These are phyloP conservation scores for Dioszegia crocea DNA, from an alignment of 768 basidiomycete genomes.

Conservation along the genomic window DNA sequence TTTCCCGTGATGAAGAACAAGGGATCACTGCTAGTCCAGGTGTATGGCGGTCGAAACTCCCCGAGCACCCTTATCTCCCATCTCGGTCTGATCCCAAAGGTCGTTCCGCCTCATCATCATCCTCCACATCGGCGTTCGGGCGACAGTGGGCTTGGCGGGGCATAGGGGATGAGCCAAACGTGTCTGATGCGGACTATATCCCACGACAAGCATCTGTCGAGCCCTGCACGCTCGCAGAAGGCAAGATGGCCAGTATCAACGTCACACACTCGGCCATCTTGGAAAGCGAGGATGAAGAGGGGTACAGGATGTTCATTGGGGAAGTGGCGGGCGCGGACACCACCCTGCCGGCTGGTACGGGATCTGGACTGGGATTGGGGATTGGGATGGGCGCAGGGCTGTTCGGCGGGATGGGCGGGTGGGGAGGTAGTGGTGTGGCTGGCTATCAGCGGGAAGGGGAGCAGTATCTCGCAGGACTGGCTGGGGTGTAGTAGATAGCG, in stretches of 20 bases:
- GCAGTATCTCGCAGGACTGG: neutral
- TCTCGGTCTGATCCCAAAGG: neutral
- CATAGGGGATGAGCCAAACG: too few species aligned
- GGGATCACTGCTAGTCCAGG: neutral
- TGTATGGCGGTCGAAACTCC: conserved; percentile 4
- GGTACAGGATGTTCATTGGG: conserved; percentile 40
- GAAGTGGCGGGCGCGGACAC: conserved; percentile 24
- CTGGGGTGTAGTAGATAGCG: neutral
- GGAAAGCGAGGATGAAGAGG: conserved; percentile 39
- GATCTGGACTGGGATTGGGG: conserved; percentile 11
- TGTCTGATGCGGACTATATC: neutral
- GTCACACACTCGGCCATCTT: conserved; percentile 40
- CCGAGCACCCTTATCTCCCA: conserved; percentile 5
- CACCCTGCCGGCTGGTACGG: neutral
- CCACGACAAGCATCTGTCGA: neutral
- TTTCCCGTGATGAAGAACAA: neutral
- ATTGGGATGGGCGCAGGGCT: conserved; percentile 9
- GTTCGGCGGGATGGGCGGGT: conserved; percentile 3
- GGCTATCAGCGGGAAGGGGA: neutral
- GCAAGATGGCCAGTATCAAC: conserved; percentile 15
- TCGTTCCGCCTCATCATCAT: neutral
- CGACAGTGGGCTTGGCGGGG: neutral
- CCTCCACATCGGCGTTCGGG: neutral
- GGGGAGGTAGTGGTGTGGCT: neutral
- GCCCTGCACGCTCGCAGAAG: neutral